A percentile compares a stretch with the other conserved stretches of the same genome.
These are phyloP conservation scores for Usnea hakonensis DNA, from an alignment of 495 filamentous ascomycete species.

Conservation along the genomic window DNA sequence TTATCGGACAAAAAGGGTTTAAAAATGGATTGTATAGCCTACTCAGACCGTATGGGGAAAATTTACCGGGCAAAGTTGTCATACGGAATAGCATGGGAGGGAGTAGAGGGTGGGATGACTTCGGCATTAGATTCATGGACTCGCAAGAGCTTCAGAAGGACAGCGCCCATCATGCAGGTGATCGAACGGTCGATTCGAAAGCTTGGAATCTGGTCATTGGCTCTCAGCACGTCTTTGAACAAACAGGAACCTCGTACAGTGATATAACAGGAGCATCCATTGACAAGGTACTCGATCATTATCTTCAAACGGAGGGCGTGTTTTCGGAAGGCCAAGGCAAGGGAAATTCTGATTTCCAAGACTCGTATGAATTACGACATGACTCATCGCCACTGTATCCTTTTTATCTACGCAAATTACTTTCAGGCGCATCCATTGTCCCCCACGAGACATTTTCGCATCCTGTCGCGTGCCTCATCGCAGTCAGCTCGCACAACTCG, in stretches of 20 bases:
- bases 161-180: conserved; percentile 1
- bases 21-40: conserved; percentile 71
- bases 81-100: conserved; percentile 82
- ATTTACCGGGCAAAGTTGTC: conserved; percentile 75
- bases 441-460: conserved; percentile 91
- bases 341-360: conserved; percentile 36
- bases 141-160: conserved; percentile 31
- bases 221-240: conserved; percentile 2
- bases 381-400: conserved; percentile 60
- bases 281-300: conserved; percentile 27
- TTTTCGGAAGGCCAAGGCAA: conserved; percentile 2
- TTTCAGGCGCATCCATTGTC: conserved; percentile 66
- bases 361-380: not conserved
- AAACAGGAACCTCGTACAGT: not conserved
- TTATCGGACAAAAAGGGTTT: conserved; percentile 82
- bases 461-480: conserved; percentile 91
- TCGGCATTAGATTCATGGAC: conserved; percentile 73
- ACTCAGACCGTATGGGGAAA: conserved; percentile 86
- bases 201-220: not conserved
- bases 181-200: not conserved
- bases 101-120: conserved; percentile 80
- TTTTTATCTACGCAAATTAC: conserved; percentile 70
- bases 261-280: conserved; percentile 13
- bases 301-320: conserved; percentile 30
- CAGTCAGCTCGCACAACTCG: conserved; percentile 79